Base-by-base conservation (phyloP, 2,329 filamentous ascomycete species). In the Phialemoniopsis sp. region DNA sequence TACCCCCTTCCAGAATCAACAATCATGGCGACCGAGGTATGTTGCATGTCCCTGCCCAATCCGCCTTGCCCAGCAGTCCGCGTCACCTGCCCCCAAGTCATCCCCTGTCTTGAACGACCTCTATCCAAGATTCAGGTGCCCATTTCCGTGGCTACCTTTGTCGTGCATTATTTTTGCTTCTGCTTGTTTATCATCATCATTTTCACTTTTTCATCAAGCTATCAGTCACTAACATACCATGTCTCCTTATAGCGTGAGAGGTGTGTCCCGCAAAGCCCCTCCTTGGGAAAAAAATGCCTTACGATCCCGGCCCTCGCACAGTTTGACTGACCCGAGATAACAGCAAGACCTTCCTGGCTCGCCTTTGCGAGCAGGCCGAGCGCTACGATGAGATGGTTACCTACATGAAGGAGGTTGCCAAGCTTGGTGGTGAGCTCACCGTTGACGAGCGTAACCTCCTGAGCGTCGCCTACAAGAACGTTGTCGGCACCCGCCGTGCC, bases 321-420 rank as follows among this genome's bases (percentile, higher is more conserved):
- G 50, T 45, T 52, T 40, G 36, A 58, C 61, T 72, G 54, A 73
- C 60, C 41, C 16, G 29, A 31, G 41, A 29, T 38, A 55, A 65
- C 68, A 95, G 89, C 86, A 97, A 97, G 85, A 97, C 93, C 66
- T 97, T 97, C 82, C 89, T 97, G 70, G 93, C 93, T 72, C 85
- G 93, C 77, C 89, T 98, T 67, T 97, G 93, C 80, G 93, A 97
- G 87, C 93, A 98, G 84, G 93, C 93, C 67, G 93, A 97, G 82
- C 91, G 91, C 67, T 98, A 98, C 76, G 91, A 98, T 91, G 93
- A 97, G 76, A 97, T 97, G 91, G 91, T 97, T 59, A 89, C 84
- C 65, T 96, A 91, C 78, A 97, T 97, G 93, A 97, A 97, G 88
- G 89, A 96, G 85, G 91, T 97, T 61, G 91, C 91, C 71, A 94